phyloP scores from a whole-genome alignment of 2,329 filamentous ascomycete genomes.

The Penicillium psychrosexuale region DNA sequence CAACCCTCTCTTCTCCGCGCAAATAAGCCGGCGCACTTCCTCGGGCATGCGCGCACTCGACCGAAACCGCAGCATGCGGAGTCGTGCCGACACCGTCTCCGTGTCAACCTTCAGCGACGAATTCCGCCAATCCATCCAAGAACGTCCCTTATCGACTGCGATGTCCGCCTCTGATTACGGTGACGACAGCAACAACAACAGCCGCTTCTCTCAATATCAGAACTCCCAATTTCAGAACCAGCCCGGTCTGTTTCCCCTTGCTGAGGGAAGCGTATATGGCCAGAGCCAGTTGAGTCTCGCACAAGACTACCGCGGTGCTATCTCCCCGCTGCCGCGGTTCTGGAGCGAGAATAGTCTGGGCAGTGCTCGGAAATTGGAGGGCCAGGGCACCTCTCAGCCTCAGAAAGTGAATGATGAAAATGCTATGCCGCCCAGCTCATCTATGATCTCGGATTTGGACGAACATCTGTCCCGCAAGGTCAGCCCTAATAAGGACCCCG shows the following conservation, averaged over 20 bases:
- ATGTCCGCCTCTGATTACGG: conserved; percentile 38
- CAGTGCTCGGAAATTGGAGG: conserved; percentile 25
- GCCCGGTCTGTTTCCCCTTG: conserved; percentile 20
- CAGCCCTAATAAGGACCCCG: conserved; percentile 6
- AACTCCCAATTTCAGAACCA: conserved; percentile 31
- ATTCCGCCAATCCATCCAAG: conserved; percentile 29
- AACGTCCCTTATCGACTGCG: conserved; percentile 34
- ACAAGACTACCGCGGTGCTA: conserved; percentile 37
- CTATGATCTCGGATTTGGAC: conserved; percentile 24
- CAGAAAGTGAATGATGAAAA: conserved; percentile 6
- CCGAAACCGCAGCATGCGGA: conserved; percentile 35
- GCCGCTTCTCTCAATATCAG: conserved; percentile 32
- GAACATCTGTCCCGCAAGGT: conserved; percentile 22
- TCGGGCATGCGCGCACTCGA: conserved; percentile 35
- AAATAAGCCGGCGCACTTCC: conserved; percentile 33
- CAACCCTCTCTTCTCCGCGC: conserved; percentile 39
- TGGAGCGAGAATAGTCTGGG: conserved; percentile 36
- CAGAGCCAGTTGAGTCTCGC: conserved; percentile 38
- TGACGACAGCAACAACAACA: conserved; percentile 22
- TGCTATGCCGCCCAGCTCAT: conserved; percentile 20
- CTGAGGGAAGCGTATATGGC: conserved; percentile 20
- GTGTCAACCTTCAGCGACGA: conserved; percentile 34
- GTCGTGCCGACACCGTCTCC: conserved; percentile 36
- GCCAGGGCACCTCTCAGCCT: conserved; percentile 14
- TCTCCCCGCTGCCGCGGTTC: conserved; percentile 37